A percentile compares a stretch with the other conserved stretches of the same genome.
Conservation (phyloP, 352 stramenopile genomes). For the Pythium phragmitis region DNA sequence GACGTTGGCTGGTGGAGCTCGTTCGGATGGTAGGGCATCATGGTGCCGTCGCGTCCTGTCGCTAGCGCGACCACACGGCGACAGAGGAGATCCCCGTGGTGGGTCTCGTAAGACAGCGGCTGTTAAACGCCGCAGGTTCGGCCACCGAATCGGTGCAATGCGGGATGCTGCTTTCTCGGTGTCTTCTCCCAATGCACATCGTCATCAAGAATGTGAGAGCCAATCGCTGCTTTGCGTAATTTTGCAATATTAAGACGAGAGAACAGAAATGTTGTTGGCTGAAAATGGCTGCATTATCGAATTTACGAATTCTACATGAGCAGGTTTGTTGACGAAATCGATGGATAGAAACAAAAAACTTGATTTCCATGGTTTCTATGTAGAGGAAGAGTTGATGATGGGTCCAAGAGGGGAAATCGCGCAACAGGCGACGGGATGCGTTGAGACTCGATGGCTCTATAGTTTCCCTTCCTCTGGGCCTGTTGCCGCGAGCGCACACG, state of each 20-base stretch:
- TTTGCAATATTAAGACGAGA: background rate
- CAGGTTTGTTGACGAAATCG: too few relatives aligned
- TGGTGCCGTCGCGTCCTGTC: conserved; percentile 1
- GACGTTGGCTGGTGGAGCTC: conserved; percentile 25
- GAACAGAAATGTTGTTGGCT: conserved; percentile 24
- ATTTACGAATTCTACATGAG: background rate
- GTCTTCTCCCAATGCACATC: conserved; percentile 26
- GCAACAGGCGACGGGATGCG: too few relatives aligned
- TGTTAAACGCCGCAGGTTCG: conserved; percentile 18
- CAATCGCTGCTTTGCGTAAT: conserved; percentile 5
- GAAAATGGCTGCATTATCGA: conserved; percentile 13
- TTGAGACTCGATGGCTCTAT: too few relatives aligned
- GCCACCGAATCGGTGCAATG: background rate
- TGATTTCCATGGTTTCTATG: conserved; percentile 7
- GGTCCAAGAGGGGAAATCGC: too few relatives aligned
- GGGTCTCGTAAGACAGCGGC: background rate
- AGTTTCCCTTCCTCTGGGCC: too few relatives aligned
- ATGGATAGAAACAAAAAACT: background rate
- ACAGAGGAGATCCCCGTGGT: conserved; percentile 1
- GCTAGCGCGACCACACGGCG: background rate
- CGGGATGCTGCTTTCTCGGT: conserved; percentile 1
- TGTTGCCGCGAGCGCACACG: too few relatives aligned
- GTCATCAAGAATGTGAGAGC: conserved; percentile 15
- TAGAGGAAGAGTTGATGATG: background rate
- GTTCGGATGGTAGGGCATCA: conserved; percentile 28